phyloP scores from a whole-genome alignment of 177 flowering plant species.

The Vitis hybrid region DNA sequence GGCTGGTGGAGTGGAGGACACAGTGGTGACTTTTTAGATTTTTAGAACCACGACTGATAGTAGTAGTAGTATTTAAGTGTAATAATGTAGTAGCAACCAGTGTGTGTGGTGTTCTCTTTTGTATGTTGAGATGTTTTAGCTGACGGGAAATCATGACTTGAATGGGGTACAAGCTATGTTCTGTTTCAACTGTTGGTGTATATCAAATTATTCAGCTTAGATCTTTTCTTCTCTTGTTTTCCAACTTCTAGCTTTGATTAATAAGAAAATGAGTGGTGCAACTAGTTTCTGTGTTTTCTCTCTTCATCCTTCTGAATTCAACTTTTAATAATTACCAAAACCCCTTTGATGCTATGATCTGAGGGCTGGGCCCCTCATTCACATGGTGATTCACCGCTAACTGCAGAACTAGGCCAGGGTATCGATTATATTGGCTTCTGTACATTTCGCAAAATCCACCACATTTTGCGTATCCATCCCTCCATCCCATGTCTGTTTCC shows the following conservation, averaged over 20 bases:
- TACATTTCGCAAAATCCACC: not conserved
- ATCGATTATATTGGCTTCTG: constrained; percentile 1
- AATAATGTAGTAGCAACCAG: constrained; percentile 17
- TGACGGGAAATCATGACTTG: constrained; percentile 29
- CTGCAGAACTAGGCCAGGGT: not conserved
- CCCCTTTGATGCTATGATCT: too few species aligned
- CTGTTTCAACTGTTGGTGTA: constrained; percentile 19
- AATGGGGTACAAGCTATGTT: constrained; percentile 28
- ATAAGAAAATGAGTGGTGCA: not conserved
- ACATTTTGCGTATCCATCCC: too few species aligned
- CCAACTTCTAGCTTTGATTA: not conserved
- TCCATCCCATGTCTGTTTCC: too few species aligned
- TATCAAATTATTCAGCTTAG: constrained; percentile 21
- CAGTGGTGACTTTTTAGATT: constrained; percentile 48
- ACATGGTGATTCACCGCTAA: constrained; percentile 14
- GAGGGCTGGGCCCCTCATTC: constrained; percentile 18
- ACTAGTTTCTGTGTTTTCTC: not conserved
- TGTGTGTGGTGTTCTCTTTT: constrained; percentile 27
- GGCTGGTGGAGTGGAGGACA: constrained; percentile 17
- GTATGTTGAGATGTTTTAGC: constrained; percentile 32
- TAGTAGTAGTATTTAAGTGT: constrained; percentile 17
- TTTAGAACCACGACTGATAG: constrained; percentile 38
- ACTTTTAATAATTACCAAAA: too few species aligned
- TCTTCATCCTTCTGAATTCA: constrained; percentile 8
- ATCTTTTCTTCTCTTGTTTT: constrained; percentile 5